Conservation (phyloP, 2,329 filamentous ascomycete species). For the Botrytis galanthina region DNA sequence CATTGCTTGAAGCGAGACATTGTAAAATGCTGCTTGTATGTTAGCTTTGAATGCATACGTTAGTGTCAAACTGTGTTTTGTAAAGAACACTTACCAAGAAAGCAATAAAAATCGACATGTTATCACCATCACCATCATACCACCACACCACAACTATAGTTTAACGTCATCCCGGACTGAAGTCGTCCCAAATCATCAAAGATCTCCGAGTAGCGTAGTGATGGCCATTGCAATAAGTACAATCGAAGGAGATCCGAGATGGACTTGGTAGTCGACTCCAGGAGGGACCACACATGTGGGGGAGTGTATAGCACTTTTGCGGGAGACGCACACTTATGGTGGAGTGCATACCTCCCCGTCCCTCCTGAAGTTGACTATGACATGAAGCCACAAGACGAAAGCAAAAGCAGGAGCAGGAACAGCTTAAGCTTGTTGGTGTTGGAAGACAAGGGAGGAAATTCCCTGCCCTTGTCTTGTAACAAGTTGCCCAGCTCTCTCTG, state of each 20-base stretch:
- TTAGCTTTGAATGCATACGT: too few relatives aligned
- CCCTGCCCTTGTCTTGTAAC: not conserved
- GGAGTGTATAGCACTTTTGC: not conserved
- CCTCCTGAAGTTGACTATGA: not conserved
- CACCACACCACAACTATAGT: not conserved
- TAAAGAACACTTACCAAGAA: too few relatives aligned
- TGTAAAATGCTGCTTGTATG: too few relatives aligned
- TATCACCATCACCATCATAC: too few relatives aligned
- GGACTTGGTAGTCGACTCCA: not conserved
- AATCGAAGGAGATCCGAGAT: too few relatives aligned
- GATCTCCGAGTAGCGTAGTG: not conserved
- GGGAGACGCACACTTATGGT: not conserved
- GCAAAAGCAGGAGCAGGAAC: not conserved
- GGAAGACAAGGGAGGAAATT: not conserved
- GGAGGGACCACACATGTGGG: not conserved
- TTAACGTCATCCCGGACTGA: not conserved
- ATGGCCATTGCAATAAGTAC: not conserved
- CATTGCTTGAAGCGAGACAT: too few relatives aligned
- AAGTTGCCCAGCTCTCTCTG: not conserved
- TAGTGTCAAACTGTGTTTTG: too few relatives aligned
- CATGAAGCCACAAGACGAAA: not conserved
- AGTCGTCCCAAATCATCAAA: not conserved
- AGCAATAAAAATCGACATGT: too few relatives aligned
- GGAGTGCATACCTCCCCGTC: not conserved
- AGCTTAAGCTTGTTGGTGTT: not conserved